Percentiles rank a stretch among this genome's conserved stretches.
Conservation (phyloP, 1,284 basidiomycete species). For the Ustilago cynodontis region DNA sequence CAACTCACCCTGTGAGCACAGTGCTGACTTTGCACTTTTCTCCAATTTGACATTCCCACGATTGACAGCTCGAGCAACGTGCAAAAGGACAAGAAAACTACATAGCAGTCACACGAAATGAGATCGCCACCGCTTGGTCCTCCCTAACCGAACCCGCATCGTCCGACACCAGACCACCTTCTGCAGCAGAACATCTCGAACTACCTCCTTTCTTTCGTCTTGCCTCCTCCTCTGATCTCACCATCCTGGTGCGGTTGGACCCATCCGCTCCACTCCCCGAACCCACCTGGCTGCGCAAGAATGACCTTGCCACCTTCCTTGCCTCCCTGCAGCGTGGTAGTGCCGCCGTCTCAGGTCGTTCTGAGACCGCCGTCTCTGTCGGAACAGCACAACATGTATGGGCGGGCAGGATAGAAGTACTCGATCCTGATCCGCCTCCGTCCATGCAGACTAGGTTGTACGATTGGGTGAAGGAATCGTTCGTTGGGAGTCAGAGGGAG, state of each 20-base stretch:
- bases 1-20: slow-evolving; percentile 66
- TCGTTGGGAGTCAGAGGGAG: slow-evolving; percentile 79
- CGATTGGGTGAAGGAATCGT: slow-evolving; percentile 84
- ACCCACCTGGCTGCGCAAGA: slow-evolving; percentile 93
- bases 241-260: slow-evolving; percentile 75
- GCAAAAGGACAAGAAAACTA: slow-evolving; percentile 45
- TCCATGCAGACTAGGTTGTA: slow-evolving; percentile 90
- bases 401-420: slow-evolving; percentile 90
- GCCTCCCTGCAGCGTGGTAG: slow-evolving; percentile 82
- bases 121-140: slow-evolving; percentile 41
- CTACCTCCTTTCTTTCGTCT: slow-evolving; percentile 44
- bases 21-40: not conserved
- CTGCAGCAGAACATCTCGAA: slow-evolving; percentile 16
- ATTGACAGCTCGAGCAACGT: slow-evolving; percentile 46
- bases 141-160: not conserved
- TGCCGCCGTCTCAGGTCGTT: slow-evolving; percentile 74
- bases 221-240: slow-evolving; percentile 11
- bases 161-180: too few species aligned
- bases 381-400: slow-evolving; percentile 73
- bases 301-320: slow-evolving; percentile 92
- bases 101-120: slow-evolving; percentile 32
- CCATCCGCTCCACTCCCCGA: slow-evolving; percentile 83
- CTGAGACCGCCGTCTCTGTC: slow-evolving; percentile 70
- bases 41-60: not conserved
- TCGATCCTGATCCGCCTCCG: slow-evolving; percentile 95